phyloP scores from a whole-genome alignment of 2,329 filamentous ascomycete genomes.

The Fusarium fracticaudum region DNA sequence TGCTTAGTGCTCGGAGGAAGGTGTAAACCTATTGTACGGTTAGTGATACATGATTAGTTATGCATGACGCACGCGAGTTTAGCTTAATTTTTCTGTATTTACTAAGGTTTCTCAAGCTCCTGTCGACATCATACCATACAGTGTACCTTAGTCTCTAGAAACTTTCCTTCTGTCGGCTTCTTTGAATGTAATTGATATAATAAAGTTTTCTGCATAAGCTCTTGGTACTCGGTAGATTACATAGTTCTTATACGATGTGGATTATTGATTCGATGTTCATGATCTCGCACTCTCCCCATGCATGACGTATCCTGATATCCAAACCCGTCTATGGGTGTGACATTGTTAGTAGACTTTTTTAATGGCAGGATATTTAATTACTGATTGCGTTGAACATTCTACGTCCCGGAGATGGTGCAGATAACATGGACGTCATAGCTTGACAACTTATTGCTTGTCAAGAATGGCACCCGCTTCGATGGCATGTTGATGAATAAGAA shows the following conservation, averaged over 20 bases:
- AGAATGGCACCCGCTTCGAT: background rate
- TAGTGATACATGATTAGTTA: slow-evolving; percentile 4
- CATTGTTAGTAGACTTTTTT: background rate
- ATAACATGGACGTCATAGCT: background rate
- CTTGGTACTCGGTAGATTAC: background rate
- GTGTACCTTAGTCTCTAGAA: background rate
- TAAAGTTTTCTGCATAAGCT: background rate
- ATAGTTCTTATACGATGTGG: too few species aligned
- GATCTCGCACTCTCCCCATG: background rate
- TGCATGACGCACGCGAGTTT: background rate
- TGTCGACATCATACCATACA: background rate
- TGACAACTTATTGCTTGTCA: background rate
- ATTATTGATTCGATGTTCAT: background rate
- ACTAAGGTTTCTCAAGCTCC: background rate
- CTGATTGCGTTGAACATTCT: background rate
- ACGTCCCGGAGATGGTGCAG: background rate
- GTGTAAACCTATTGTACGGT: slow-evolving; percentile 7
- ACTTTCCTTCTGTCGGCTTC: background rate
- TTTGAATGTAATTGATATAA: background rate
- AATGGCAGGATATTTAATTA: background rate
- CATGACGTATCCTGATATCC: background rate
- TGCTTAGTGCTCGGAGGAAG: background rate
- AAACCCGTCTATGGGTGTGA: background rate
- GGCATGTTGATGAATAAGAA: background rate
- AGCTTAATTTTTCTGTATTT: background rate